Percentiles rank a stretch among this genome's conserved stretches.
These are phyloP conservation scores for Ogataea paradorogensis DNA, from an alignment of 805 yeast genomes.

Conservation along the genomic window DNA sequence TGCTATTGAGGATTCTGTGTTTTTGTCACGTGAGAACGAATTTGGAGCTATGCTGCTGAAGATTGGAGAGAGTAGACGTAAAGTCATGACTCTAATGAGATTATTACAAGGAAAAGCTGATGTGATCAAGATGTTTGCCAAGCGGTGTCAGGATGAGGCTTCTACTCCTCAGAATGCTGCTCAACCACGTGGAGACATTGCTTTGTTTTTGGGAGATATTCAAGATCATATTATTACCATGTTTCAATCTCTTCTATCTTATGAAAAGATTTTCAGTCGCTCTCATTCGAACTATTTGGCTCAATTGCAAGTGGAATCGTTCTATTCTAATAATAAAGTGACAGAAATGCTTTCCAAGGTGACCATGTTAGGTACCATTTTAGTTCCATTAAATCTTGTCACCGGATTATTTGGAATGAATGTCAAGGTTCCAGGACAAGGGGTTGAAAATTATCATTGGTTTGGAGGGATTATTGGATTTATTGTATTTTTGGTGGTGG, in stretches of 20 bases:
- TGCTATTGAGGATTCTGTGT: constrained; percentile 81
- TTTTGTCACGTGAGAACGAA: constrained; percentile 71
- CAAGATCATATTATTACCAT: constrained; percentile 96
- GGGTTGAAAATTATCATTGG: constrained; percentile 47
- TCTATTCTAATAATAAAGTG: constrained; percentile 78
- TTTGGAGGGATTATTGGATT: constrained; percentile 39
- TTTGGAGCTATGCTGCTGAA: constrained; percentile 72
- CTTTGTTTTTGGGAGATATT: constrained; percentile 88
- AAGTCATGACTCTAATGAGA: constrained; percentile 90
- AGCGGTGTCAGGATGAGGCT: constrained; percentile 81
- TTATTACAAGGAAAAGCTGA: constrained; percentile 91
- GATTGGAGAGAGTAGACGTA: constrained; percentile 86
- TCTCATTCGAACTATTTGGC: constrained; percentile 92
- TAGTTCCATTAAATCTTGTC: constrained; percentile 84
- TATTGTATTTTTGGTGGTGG: constrained; percentile 26
- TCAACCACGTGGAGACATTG: constrained; percentile 87
- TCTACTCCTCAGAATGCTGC: constrained; percentile 28
- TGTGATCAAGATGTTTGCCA: constrained; percentile 93
- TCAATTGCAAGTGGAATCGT: constrained; percentile 89
- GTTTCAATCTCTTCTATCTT: constrained; percentile 86
- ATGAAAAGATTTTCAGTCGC: constrained; percentile 89
- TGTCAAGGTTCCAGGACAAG: constrained; percentile 78
- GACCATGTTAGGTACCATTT: constrained; percentile 83
- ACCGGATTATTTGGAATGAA: constrained; percentile 97
- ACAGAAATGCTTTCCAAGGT: constrained; percentile 87